Base-by-base conservation (phyloP, 2,329 filamentous ascomycete species). In the Aspergillus quadrilineatus region DNA sequence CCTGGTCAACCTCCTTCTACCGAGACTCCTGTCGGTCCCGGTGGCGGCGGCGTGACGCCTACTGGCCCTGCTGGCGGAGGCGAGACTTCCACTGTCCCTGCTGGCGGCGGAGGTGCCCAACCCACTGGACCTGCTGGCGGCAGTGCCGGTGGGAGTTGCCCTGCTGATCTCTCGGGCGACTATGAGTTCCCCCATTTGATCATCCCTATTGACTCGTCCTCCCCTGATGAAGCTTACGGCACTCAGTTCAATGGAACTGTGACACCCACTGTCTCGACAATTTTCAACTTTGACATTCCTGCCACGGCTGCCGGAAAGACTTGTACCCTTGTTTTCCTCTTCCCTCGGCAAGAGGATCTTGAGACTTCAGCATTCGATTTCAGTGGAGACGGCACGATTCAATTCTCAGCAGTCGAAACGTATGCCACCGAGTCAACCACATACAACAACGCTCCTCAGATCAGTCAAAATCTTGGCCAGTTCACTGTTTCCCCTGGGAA, bases 271-370 rank as follows among this genome's bases (percentile, higher is more conserved):
- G 70, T 82, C 48, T 82, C 81, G 8, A 81, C 82, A 10, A 81
- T 89, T 66, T 89, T 87, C 80, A 88, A 88, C 76, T 89, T 89
- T 73, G 85, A 88, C 66, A 82, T 89, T 43, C 82, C 82, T 1
- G 60, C 71, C 4, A 71, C 73, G 4, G 79, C 84, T 63, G 63
- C 75, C 7, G 83, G 82, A 63, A 83, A 84, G 73, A 82, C 82
- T 65, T 90, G 87, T 75, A 81, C 79, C 54, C 75, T 89, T 7
- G 75, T 85, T 55, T 89, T 89, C 80, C 76, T 88, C 44, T 82
- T 89, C 73, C 87, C 87, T 9, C 63, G 75, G 50, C 71, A 83
- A 59, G 65, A 76, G 14, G 71, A 85, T 34, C 80, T 88, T n/a
- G 72, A 84, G 71, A 86, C 84, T 1, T 85, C 85, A 0, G 76